Evolutionary conservation across 2,329 filamentous ascomycete species (phyloP).

Genomic region (Magnaporthiopsis poae): DNA sequence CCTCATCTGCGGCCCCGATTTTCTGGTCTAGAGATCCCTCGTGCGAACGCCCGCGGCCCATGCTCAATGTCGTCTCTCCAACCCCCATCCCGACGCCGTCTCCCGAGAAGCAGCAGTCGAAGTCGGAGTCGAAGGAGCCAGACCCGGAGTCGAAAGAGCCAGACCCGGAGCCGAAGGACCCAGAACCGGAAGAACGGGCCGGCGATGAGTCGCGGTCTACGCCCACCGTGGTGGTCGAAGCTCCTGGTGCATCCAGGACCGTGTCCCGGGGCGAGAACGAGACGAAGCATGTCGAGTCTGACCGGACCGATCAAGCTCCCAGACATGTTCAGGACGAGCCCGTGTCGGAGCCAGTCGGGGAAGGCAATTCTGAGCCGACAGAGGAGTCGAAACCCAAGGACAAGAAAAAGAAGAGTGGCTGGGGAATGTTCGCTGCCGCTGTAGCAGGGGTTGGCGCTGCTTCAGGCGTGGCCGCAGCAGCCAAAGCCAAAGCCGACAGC

Average conservation of each 20-base stretch:
- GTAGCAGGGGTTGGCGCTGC: conserved; percentile 10
- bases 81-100: conserved; percentile 46
- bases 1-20: conserved; percentile 20
- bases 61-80: conserved; percentile 52
- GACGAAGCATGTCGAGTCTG: conserved; percentile 53
- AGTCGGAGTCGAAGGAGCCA: conserved; percentile 13
- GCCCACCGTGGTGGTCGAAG: conserved; percentile 23
- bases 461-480: neutral
- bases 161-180: conserved; percentile 12
- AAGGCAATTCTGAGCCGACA: conserved; percentile 15
- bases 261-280: conserved; percentile 58
- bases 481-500: neutral
- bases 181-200: conserved; percentile 10
- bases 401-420: conserved; percentile 28
- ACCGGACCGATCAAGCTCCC: conserved; percentile 38
- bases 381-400: conserved; percentile 15
- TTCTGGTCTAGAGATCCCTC: conserved; percentile 43
- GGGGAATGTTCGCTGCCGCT: conserved; percentile 37
- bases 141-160: conserved; percentile 13
- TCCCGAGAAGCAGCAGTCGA: conserved; percentile 29
- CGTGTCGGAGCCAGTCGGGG: too few relatives aligned
- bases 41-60: conserved; percentile 44
- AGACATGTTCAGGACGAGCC: neutral
- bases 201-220: conserved; percentile 14
- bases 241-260: conserved; percentile 33